Percentiles rank a stretch among this genome's conserved stretches.
These are phyloP conservation scores for Pestalotiopsis sp. DNA, from an alignment of 2,329 filamentous ascomycete genomes.

Conservation along the genomic window DNA sequence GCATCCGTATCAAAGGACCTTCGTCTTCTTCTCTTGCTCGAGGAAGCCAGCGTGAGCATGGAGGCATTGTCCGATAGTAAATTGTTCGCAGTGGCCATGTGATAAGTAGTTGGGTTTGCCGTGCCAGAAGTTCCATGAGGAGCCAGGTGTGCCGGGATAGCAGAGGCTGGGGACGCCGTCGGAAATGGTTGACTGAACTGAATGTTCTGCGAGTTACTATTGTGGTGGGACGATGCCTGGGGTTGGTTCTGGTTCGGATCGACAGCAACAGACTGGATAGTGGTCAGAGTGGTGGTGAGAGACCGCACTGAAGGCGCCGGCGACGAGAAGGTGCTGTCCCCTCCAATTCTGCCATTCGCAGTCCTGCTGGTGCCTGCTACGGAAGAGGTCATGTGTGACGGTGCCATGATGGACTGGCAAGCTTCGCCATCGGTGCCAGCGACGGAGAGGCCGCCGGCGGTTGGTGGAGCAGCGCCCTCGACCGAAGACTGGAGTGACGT, in stretches of 20 bases:
- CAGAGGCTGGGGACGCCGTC: constrained; percentile 64
- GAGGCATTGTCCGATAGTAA: constrained; percentile 83
- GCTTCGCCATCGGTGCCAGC: constrained; percentile 80
- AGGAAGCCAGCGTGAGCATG: constrained; percentile 81
- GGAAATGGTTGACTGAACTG: constrained; percentile 69
- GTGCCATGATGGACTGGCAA: constrained; percentile 70
- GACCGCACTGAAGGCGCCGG: constrained; percentile 79
- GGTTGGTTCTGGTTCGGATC: constrained; percentile 33
- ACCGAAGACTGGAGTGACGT: constrained; percentile 62
- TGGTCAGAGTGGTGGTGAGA: constrained; percentile 80
- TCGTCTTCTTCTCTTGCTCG: constrained; percentile 73
- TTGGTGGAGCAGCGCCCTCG: constrained; percentile 57
- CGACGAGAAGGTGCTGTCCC: constrained; percentile 77
- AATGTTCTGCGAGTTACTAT: constrained; percentile 45
- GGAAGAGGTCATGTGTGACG: constrained; percentile 69
- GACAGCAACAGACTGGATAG: constrained; percentile 69
- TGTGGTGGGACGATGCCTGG: constrained; percentile 39
- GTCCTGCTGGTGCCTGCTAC: constrained; percentile 74
- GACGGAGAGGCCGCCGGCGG: constrained; percentile 68
- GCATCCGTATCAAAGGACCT: constrained; percentile 84
- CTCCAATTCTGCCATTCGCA: constrained; percentile 67
- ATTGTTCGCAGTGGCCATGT: constrained; percentile 77
- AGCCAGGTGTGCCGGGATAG: constrained; percentile 70
- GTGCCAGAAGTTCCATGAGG: constrained; percentile 41
- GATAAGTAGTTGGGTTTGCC: constrained; percentile 68